Conservation (phyloP, 208 protist species). For the Trypanosoma vivax region DNA sequence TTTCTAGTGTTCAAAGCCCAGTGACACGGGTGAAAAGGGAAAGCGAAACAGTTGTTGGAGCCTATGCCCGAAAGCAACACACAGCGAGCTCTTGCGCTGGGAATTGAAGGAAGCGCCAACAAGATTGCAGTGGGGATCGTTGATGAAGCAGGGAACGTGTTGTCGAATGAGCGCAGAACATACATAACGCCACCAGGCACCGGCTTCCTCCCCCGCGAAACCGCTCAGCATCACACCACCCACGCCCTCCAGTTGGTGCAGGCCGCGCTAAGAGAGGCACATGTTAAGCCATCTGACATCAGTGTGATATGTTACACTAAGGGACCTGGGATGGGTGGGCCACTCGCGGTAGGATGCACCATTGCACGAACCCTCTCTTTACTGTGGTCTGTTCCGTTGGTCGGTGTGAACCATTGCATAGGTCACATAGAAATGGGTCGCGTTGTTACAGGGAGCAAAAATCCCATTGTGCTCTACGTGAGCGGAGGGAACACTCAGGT, state of each 20-base stretch:
- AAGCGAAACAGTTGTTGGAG: neutral
- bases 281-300: constrained; percentile 82
- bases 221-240: constrained; percentile 95
- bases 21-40: neutral
- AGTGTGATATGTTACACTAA: constrained; percentile 96
- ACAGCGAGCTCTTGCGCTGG: constrained; percentile 73
- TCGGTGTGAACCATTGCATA: constrained; percentile 99
- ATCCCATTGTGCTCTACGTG: constrained; percentile 99
- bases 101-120: constrained; percentile 99
- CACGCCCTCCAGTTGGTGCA: constrained; percentile 80
- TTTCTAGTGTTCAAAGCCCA: too few species aligned
- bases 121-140: constrained; percentile 99
- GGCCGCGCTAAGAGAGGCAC: constrained; percentile 89
- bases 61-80: neutral
- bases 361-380: constrained; percentile 73
- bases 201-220: constrained; percentile 98
- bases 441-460: constrained; percentile 89
- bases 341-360: constrained; percentile 87
- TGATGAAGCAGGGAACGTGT: constrained; percentile 86
- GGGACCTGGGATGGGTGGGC: constrained; percentile 96
- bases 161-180: constrained; percentile 96
- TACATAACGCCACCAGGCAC: constrained; percentile 96
- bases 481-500: constrained; percentile 99
- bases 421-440: constrained; percentile 99
- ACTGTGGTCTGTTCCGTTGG: constrained; percentile 88